A percentile compares a stretch with the other conserved stretches of the same genome.
phyloP scores from a whole-genome alignment of 1,139 yeast genomes.

The Geotrichum phurueaensis region DNA sequence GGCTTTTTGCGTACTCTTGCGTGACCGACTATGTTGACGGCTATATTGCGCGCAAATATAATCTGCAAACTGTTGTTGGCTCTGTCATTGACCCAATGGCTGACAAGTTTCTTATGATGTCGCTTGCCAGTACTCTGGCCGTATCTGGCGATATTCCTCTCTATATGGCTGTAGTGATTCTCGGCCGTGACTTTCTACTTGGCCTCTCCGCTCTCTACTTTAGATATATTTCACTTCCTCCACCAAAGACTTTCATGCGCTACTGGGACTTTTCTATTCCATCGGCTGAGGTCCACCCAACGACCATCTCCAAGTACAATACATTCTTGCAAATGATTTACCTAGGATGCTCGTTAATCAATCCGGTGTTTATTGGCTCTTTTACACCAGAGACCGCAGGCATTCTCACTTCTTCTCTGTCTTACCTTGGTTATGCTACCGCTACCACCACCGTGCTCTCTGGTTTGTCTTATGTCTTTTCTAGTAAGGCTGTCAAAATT shows the following conservation, averaged over 20 bases:
- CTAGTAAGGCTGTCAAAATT: slow-evolving; percentile 59
- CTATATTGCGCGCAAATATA: slow-evolving; percentile 72
- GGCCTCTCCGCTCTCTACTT: slow-evolving; percentile 70
- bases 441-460: slow-evolving; percentile 73
- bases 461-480: slow-evolving; percentile 69
- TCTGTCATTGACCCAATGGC: slow-evolving; percentile 94
- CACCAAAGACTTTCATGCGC: slow-evolving; percentile 65
- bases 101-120: slow-evolving; percentile 84
- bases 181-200: slow-evolving; percentile 78
- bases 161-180: slow-evolving; percentile 62
- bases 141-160: slow-evolving; percentile 54
- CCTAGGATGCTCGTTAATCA: slow-evolving; percentile 65
- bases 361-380: slow-evolving; percentile 47
- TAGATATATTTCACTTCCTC: slow-evolving; percentile 67
- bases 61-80: slow-evolving; percentile 77
- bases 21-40: slow-evolving; percentile 91
- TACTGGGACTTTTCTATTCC: slow-evolving; percentile 77
- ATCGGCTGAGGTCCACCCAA: slow-evolving; percentile 84
- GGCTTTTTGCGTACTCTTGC: slow-evolving; percentile 76
- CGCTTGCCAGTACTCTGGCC: slow-evolving; percentile 72
- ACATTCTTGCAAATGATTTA: slow-evolving; percentile 91
- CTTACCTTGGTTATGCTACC: slow-evolving; percentile 42
- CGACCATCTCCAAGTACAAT: slow-evolving; percentile 78
- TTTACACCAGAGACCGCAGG: slow-evolving; percentile 22
- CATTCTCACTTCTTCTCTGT: slow-evolving; percentile 17